Conservation (phyloP, 2,329 filamentous ascomycete species). For the Colletotrichum orbiculare region DNA sequence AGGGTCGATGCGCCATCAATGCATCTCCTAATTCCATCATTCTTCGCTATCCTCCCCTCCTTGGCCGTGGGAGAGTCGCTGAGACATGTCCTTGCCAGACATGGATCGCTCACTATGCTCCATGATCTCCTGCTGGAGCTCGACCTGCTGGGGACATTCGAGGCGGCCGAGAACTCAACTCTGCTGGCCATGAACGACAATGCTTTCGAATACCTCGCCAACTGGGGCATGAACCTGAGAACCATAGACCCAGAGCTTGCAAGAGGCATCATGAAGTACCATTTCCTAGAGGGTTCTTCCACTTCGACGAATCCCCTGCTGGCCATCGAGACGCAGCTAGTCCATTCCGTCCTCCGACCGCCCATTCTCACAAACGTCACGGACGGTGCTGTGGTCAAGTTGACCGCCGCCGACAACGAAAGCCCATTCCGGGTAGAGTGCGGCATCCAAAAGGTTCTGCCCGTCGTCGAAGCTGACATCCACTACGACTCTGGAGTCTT, state of each 20-base stretch:
- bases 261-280: not conserved
- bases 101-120: slow-evolving; percentile 8
- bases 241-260: slow-evolving; percentile 6
- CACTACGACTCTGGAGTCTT: not conserved
- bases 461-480: slow-evolving; percentile 1
- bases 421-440: not conserved
- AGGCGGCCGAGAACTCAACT: not conserved
- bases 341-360: not conserved
- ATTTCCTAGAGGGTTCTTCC: not conserved
- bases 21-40: not conserved
- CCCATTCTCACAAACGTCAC: slow-evolving; percentile 6
- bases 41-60: not conserved
- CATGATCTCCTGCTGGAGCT: slow-evolving; percentile 4
- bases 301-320: not conserved
- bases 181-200: slow-evolving; percentile 6
- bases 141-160: not conserved
- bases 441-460: slow-evolving; percentile 12
- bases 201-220: not conserved
- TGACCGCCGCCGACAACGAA: not conserved
- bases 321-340: not conserved
- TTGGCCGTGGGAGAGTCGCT: not conserved
- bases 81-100: not conserved
- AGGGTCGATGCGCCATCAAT: not conserved
- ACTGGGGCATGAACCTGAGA: slow-evolving; percentile 6
- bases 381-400: slow-evolving; percentile 4